phyloP scores from a whole-genome alignment of 2,329 filamentous ascomycete species.

The Alternaria arbusti region DNA sequence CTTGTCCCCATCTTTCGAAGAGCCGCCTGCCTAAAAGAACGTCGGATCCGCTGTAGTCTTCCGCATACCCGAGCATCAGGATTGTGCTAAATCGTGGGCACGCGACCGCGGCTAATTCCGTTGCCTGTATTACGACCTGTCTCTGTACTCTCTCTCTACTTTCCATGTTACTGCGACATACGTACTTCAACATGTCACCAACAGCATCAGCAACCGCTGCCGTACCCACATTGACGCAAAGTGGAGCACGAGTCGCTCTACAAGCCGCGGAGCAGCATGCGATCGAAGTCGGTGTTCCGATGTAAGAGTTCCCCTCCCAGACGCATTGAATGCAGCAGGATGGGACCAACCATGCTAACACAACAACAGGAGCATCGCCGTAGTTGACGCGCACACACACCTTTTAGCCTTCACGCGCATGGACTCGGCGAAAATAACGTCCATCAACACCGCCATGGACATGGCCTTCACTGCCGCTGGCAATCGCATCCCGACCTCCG shows the following conservation, averaged over 20 bases:
- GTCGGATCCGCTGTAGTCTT: slow-evolving; percentile 5
- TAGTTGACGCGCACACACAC: slow-evolving; percentile 52
- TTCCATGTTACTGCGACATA: slow-evolving; percentile 1
- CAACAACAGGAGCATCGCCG: slow-evolving; percentile 53
- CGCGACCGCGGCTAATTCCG: slow-evolving; percentile 10
- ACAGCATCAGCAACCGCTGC: slow-evolving; percentile 18
- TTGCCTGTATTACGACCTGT: background rate
- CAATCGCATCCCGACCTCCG: slow-evolving; percentile 58
- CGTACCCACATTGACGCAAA: slow-evolving; percentile 38
- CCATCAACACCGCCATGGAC: slow-evolving; percentile 68
- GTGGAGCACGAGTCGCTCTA: slow-evolving; percentile 37
- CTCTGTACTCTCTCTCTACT: background rate
- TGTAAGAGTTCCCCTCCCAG: slow-evolving; percentile 28
- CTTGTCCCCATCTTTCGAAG: slow-evolving; percentile 1
- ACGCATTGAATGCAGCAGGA: background rate
- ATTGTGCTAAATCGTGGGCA: slow-evolving; percentile 6
- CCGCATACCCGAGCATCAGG: slow-evolving; percentile 11
- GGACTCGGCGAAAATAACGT: slow-evolving; percentile 55
- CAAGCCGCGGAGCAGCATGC: slow-evolving; percentile 38
- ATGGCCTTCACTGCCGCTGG: slow-evolving; percentile 63
- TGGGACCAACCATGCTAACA: background rate
- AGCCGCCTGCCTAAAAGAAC: slow-evolving; percentile 4
- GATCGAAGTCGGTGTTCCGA: slow-evolving; percentile 36
- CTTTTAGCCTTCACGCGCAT: slow-evolving; percentile 55
- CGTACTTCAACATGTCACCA: slow-evolving; percentile 18